These are phyloP conservation scores for Trichophyton schoenleinii DNA, from an alignment of 2,329 filamentous ascomycete genomes.

Conservation along the genomic window DNA sequence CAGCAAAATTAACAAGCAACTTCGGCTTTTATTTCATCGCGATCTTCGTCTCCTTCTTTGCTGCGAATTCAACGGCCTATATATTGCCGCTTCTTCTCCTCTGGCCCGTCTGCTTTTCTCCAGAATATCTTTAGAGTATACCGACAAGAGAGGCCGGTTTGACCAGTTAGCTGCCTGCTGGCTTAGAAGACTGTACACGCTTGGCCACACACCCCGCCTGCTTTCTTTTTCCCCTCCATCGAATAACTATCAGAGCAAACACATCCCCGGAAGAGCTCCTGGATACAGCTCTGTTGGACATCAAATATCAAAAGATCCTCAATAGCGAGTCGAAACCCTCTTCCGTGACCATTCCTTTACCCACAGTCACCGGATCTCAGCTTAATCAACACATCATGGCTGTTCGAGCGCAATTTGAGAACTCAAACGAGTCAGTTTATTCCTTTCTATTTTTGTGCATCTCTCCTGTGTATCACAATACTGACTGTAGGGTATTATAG, in stretches of 20 bases:
- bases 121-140: background rate
- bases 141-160: background rate
- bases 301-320: background rate
- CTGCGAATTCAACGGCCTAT: background rate
- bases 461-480: background rate
- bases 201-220: background rate
- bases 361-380: background rate
- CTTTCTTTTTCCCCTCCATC: background rate
- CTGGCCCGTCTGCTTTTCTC: background rate
- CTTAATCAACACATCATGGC: slow-evolving; percentile 26
- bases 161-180: background rate
- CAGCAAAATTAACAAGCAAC: background rate
- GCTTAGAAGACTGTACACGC: background rate
- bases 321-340: background rate
- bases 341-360: background rate
- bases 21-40: background rate
- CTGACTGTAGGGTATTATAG: slow-evolving; percentile 35
- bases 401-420: slow-evolving; percentile 39
- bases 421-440: slow-evolving; percentile 36
- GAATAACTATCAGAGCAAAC: background rate
- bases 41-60: background rate
- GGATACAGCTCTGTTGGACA: background rate
- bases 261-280: background rate
- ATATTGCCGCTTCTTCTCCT: background rate
- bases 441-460: background rate